A percentile compares a stretch with the other conserved stretches of the same genome.
These are phyloP conservation scores for Scutellaria baicalensis DNA, from an alignment of 257 asterid species.

Conservation along the genomic window DNA sequence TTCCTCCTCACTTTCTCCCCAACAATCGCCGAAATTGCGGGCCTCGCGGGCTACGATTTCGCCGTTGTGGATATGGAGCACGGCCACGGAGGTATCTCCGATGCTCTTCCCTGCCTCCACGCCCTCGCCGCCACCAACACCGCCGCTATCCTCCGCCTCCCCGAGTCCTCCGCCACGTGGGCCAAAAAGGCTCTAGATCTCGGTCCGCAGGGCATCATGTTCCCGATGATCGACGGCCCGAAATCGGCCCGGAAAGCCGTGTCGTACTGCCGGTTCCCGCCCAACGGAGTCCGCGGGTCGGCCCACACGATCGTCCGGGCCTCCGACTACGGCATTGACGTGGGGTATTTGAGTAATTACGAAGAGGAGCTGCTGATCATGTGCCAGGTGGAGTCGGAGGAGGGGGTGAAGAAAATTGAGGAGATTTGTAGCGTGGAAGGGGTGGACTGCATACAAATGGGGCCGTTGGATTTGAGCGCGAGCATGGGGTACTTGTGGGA, in stretches of 20 bases:
- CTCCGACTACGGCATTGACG: slow-evolving; percentile 65
- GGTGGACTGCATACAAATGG: slow-evolving; percentile 79
- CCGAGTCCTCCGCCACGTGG: slow-evolving; percentile 66
- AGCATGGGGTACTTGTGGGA: slow-evolving; percentile 86
- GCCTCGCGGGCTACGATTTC: slow-evolving; percentile 72
- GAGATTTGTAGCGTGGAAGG: slow-evolving; percentile 71
- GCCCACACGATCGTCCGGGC: slow-evolving; percentile 82
- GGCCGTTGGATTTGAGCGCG: slow-evolving; percentile 86
- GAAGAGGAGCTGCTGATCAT: slow-evolving; percentile 62
- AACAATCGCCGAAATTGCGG: slow-evolving; percentile 71
- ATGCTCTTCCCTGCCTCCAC: slow-evolving; percentile 63
- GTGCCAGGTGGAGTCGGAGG: slow-evolving; percentile 76
- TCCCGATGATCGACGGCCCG: slow-evolving; percentile 78
- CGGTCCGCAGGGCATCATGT: slow-evolving; percentile 88
- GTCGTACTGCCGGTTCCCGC: slow-evolving; percentile 70
- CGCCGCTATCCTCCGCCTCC: slow-evolving; percentile 69
- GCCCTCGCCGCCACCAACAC: slow-evolving; percentile 67
- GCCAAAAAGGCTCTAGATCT: slow-evolving; percentile 84
- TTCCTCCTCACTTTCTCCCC: slow-evolving; percentile 78
- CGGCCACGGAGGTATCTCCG: slow-evolving; percentile 75
- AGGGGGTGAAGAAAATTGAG: slow-evolving; percentile 52
- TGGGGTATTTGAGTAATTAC: slow-evolving; percentile 56
- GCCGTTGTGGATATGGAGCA: slow-evolving; percentile 89
- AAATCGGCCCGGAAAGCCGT: slow-evolving; percentile 62
- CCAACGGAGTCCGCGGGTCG: slow-evolving; percentile 71